Percentiles rank a stretch among this genome's conserved stretches.
Conservation (phyloP, 2,329 filamentous ascomycete genomes). For the Diaporthe ampelina region DNA sequence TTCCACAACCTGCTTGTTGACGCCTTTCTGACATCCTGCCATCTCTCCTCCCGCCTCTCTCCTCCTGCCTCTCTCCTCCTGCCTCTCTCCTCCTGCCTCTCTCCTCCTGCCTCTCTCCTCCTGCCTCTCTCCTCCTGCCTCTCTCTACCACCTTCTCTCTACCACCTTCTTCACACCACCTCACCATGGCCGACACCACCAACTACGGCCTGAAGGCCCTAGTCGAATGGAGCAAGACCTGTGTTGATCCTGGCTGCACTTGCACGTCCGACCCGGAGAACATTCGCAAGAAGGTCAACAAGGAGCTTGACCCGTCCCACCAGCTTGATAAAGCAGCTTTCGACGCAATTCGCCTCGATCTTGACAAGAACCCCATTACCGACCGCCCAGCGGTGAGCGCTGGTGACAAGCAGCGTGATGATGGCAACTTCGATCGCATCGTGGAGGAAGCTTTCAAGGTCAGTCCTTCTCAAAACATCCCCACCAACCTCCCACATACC, state of each 20-base stretch:
- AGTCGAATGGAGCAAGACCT: background rate
- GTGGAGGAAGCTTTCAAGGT: slow-evolving; percentile 5
- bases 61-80: no score
- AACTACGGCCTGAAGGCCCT: background rate
- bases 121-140: no score
- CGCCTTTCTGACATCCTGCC: no score
- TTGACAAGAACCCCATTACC: background rate
- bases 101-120: no score
- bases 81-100: no score
- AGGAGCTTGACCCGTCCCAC: background rate
- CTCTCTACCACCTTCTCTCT: background rate
- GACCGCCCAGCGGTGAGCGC: background rate
- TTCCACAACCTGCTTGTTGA: no score
- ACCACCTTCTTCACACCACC: background rate
- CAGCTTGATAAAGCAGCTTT: background rate
- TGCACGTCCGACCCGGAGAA: background rate
- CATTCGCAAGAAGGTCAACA: background rate
- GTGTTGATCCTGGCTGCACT: background rate
- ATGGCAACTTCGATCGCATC: background rate
- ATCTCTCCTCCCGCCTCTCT: no score
- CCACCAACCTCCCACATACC: no score
- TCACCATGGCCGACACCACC: background rate
- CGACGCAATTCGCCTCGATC: background rate
- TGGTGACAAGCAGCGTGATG: background rate
- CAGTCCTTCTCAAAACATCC: background rate